Evolutionary conservation across 305 asterid genomes (phyloP), one percentile per base, ranked within the genome.

Genomic region (Euphrasia arctica): DNA sequence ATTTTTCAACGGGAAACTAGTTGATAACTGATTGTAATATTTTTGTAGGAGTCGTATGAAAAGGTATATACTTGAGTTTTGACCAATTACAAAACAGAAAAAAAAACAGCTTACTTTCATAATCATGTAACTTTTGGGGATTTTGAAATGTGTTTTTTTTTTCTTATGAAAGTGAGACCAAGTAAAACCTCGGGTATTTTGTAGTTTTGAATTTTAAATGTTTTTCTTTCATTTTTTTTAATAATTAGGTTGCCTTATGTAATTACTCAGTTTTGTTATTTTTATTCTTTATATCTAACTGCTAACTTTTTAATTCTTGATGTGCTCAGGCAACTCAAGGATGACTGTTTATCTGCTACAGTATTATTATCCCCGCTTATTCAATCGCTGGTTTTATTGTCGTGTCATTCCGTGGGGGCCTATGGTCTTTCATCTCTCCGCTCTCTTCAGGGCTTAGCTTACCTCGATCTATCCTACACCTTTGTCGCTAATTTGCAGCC

Each of bases 401-500:
- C 91, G 25, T 90, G 97, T 60, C 89, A 81, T 51, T 79, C 88
- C 54, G 83, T 85, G 69, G 85, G 95, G 58, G 68, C 80, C 13
- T 83, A 71, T 62, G 95, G 92, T 48, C 88, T 85, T 60, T 72
- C 79, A 41, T 84, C 92, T 65, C 72, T 85, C 62, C 74, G 55
- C 50, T 64, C 79, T 70, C 92, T 90, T 73, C 81, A 61, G 59
- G 73, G 78, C 66, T 78, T 90, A 82, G 84, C 90, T 75, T 82
- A 76, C 74, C 90, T 90, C 13, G 97, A 90, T 74, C 76, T 90
- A 25, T 90, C 97, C 47, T 88, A 88, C 68, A 90, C 97, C 41
- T 90, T 83, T 73, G 70, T 90, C 85, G 80, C 72, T 25, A 77
- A 76, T 74, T 71, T 90, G 90, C 86, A 78, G 71, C 95, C 90